These are phyloP conservation scores for Tolypocladium inflatum DNA, from an alignment of 2,329 filamentous ascomycete species.

Conservation along the genomic window DNA sequence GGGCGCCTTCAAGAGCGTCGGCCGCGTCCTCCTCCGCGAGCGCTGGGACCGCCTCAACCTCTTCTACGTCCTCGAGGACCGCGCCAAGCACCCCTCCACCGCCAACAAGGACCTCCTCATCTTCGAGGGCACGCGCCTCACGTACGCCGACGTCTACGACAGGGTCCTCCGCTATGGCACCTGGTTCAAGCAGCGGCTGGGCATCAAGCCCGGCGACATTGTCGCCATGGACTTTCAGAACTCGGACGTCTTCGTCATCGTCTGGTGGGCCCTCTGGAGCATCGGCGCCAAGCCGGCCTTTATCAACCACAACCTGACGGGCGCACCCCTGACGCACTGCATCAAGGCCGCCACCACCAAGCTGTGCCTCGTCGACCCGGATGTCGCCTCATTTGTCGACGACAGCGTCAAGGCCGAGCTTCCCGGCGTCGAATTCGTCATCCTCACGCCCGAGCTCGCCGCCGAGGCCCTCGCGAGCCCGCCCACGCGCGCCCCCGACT, in stretches of 20 bases:
- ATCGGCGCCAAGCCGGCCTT: slow-evolving; percentile 77
- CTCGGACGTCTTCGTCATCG: slow-evolving; percentile 64
- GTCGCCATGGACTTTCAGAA: slow-evolving; percentile 79
- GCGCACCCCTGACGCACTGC: slow-evolving; percentile 64
- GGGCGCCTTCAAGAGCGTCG: slow-evolving; percentile 35
- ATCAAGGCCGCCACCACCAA: slow-evolving; percentile 57
- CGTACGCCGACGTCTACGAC: slow-evolving; percentile 69
- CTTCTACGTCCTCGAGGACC: slow-evolving; percentile 67
- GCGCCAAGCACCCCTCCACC: slow-evolving; percentile 42
- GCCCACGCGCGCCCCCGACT: slow-evolving; percentile 48
- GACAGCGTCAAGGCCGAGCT: slow-evolving; percentile 46
- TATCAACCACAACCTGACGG: slow-evolving; percentile 77
- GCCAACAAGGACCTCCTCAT: slow-evolving; percentile 52
- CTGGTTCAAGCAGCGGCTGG: slow-evolving; percentile 59
- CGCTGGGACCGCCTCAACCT: slow-evolving; percentile 53
- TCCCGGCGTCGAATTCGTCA: slow-evolving; percentile 44
- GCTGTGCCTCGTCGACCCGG: slow-evolving; percentile 60
- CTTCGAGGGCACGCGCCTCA: slow-evolving; percentile 60
- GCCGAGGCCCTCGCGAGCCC: slow-evolving; percentile 40
- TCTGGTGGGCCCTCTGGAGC: slow-evolving; percentile 72
- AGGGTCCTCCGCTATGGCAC: slow-evolving; percentile 60
- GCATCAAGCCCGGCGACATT: slow-evolving; percentile 61
- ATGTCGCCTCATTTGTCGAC: slow-evolving; percentile 43
- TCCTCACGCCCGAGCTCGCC: slow-evolving; percentile 51
- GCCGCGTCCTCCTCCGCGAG: slow-evolving; percentile 36